Evolutionary conservation across 352 stramenopile species (phyloP).

Genomic region (Pythium volutum): DNA sequence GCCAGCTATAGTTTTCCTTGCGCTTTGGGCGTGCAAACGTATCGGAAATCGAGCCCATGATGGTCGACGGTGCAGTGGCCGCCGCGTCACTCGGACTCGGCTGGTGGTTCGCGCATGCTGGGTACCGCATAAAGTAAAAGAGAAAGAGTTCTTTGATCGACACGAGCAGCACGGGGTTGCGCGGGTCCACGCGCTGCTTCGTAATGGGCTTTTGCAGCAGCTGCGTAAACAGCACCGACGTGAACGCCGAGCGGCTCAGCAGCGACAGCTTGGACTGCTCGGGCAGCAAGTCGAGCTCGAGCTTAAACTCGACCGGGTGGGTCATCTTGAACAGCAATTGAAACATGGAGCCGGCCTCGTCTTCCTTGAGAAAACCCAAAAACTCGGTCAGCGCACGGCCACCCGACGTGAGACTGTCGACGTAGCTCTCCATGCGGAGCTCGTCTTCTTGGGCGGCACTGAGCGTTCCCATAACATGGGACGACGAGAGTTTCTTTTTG

Average conservation of each 20-base stretch:
- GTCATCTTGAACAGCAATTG: conserved; percentile 75
- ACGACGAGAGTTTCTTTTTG: conserved; percentile 38
- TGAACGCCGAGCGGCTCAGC: conserved; percentile 57
- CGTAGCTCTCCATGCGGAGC: conserved; percentile 41
- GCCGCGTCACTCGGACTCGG: conserved; percentile 30
- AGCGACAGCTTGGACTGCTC: conserved; percentile 82
- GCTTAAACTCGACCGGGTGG: conserved; percentile 79
- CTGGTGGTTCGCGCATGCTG: conserved; percentile 64
- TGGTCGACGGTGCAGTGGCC: conserved; percentile 22
- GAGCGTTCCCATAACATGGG: conserved; percentile 31
- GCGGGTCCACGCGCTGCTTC: conserved; percentile 76
- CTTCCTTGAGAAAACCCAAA: conserved; percentile 50
- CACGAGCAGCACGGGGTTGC: conserved; percentile 73
- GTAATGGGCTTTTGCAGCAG: conserved; percentile 75
- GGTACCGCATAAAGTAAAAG: conserved; percentile 84
- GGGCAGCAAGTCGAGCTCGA: conserved; percentile 72
- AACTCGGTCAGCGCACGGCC: conserved; percentile 58
- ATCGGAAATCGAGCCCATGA: conserved; percentile 49
- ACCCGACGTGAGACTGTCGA: conserved; percentile 42
- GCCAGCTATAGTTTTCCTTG: conserved; percentile 63
- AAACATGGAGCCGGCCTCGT: conserved; percentile 75
- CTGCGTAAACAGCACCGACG: conserved; percentile 76
- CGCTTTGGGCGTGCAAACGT: conserved; percentile 44
- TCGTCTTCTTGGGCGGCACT: conserved; percentile 46
- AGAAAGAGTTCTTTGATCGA: conserved; percentile 84